Evolutionary conservation across 495 filamentous ascomycete species (phyloP).

Genomic region (Penicillium flavigenum): DNA sequence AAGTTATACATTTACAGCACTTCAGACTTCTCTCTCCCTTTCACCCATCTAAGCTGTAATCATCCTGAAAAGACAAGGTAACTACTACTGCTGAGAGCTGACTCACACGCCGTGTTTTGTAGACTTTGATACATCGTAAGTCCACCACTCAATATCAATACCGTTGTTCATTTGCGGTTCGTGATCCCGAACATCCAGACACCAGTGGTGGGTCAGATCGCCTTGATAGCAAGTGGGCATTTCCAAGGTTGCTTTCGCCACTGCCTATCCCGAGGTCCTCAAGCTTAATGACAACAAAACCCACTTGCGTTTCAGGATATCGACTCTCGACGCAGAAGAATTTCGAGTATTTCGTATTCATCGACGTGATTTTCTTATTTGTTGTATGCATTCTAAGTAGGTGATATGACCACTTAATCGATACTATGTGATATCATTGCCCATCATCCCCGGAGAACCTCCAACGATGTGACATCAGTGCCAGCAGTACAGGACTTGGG

Average conservation of each 20-base stretch:
- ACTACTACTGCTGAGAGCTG: too few species aligned
- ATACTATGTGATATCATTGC: slow-evolving; percentile 30
- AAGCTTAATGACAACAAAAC: neutral
- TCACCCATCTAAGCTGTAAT: neutral
- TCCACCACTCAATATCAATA: neutral
- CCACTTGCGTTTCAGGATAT: neutral
- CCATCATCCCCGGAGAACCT: slow-evolving; percentile 22
- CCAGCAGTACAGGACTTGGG: neutral
- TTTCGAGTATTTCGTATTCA: neutral
- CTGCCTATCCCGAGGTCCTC: neutral
- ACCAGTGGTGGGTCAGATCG: neutral
- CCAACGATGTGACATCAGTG: slow-evolving; percentile 26
- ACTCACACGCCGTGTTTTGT: neutral
- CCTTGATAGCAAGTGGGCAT: neutral
- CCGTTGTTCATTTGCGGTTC: neutral
- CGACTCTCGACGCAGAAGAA: too few species aligned
- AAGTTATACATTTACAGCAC: neutral
- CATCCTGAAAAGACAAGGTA: neutral
- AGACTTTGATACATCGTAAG: neutral
- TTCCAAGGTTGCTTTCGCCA: too few species aligned
- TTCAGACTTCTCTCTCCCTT: neutral
- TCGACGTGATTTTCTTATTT: neutral
- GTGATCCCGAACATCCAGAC: neutral
- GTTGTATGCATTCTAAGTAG: neutral
- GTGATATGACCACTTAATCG: slow-evolving; percentile 6